These are phyloP conservation scores for Malus hybrid DNA, from an alignment of 331 rosid genomes.

Conservation along the genomic window DNA sequence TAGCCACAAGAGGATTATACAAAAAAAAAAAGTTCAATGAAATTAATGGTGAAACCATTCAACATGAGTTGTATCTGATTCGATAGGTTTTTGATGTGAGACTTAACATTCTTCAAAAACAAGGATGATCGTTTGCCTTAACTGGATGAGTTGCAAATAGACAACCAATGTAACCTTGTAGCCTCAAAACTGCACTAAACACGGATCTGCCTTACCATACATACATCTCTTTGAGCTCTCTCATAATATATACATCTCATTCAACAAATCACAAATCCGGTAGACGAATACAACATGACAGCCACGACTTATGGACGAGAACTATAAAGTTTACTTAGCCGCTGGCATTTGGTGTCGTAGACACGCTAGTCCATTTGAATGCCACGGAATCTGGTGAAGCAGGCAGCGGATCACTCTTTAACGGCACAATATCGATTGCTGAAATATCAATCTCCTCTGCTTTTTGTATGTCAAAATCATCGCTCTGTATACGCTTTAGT, in stretches of 20 bases:
- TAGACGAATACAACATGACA: background rate
- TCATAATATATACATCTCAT: slow-evolving; percentile 22
- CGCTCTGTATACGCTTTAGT: slow-evolving; percentile 43
- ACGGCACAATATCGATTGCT: slow-evolving; percentile 36
- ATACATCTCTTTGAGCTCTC: background rate
- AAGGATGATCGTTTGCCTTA: background rate
- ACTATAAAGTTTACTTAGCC: slow-evolving; percentile 9
- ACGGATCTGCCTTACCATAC: too few relatives aligned
- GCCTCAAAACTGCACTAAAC: background rate
- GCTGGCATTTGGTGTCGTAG: slow-evolving; percentile 47
- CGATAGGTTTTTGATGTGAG: too few relatives aligned
- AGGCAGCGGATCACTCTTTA: slow-evolving; percentile 38
- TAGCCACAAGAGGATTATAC: too few relatives aligned
- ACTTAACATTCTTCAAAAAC: too few relatives aligned
- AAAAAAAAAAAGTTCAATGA: too few relatives aligned
- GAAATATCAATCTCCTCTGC: slow-evolving; percentile 44
- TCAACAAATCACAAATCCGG: background rate
- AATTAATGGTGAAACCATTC: too few relatives aligned
- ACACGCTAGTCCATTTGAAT: slow-evolving; percentile 23
- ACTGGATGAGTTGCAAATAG: background rate
- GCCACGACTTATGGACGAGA: background rate
- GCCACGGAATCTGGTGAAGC: slow-evolving; percentile 45
- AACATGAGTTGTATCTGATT: too few relatives aligned
- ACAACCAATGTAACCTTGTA: background rate
- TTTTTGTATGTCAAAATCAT: slow-evolving; percentile 21